These are phyloP conservation scores for Apophysomyces sp. DNA, from an alignment of 371 early-diverging fungal species.

Conservation along the genomic window DNA sequence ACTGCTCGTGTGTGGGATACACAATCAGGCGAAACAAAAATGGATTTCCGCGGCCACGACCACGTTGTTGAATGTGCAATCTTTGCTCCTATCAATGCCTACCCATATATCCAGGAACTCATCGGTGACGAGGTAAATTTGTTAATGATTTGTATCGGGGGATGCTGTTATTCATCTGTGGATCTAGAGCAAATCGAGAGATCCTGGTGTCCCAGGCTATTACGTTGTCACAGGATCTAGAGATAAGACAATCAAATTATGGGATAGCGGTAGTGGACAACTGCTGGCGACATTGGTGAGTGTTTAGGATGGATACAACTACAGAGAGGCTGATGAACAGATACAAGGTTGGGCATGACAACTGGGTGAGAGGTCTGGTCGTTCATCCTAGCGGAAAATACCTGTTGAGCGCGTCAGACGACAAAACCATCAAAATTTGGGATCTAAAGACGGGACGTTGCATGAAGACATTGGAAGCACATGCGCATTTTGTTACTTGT, in stretches of 20 bases:
- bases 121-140: constrained; percentile 58
- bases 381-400: constrained; percentile 82
- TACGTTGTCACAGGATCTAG: constrained; percentile 84
- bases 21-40: constrained; percentile 71
- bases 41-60: constrained; percentile 85
- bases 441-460: constrained; percentile 84
- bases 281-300: constrained; percentile 71
- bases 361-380: constrained; percentile 88
- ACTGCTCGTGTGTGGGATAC: constrained; percentile 84
- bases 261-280: constrained; percentile 76
- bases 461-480: constrained; percentile 80
- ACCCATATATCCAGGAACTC: constrained; percentile 68
- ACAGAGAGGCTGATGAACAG: constrained; percentile 11
- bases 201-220: constrained; percentile 60
- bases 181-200: constrained; percentile 42
- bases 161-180: background rate
- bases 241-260: constrained; percentile 88
- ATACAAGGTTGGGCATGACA: constrained; percentile 83
- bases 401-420: constrained; percentile 81
- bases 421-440: constrained; percentile 88
- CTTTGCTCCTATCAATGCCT: constrained; percentile 74
- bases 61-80: constrained; percentile 92
- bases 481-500: constrained; percentile 89
- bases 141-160: background rate
- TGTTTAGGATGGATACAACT: constrained; percentile 11